Base-by-base conservation (phyloP, 177 flowering plant species). In the Vitis hybrid region DNA sequence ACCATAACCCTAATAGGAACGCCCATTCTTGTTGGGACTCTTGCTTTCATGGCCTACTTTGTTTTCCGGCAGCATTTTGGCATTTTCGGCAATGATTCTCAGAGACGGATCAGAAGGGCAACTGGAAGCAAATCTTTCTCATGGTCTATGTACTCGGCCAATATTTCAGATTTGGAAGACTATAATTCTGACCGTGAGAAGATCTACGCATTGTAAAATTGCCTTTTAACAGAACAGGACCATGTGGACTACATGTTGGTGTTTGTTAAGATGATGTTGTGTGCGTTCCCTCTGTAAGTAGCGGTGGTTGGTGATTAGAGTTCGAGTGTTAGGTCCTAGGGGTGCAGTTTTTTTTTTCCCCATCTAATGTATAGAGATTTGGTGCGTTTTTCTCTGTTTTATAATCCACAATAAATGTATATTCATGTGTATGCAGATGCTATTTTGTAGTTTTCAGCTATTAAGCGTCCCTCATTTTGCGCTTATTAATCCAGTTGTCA, bases 91-190 rank as follows among this genome's bases (percentile, higher is more conserved):
- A 75, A 68, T 33, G 94, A 95, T 70, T 90, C 98, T 11, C 90
- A 86, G 65, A 83, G 99, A 62, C 86, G 92, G 8, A 88, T 93
- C 60, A 89, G 75, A 70, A 81, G 98, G 77, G 82, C 90, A 1
- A 84, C 89, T 68, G 92, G 88, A 65, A 95, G 97, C 78, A 95
- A 93, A 74, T 93, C 98, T 13, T 90, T 90, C 78, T 93, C 98
- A 0, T 93, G 90, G 94, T 86, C 98, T 1, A 10, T 71, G n/a
- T 70, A 79, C 59, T 84, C 90, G 2, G 87, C 89, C 0, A 78
- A 85, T 69, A 66, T 87, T 14, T 91, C 98, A 10, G 99, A 93
- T 69, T 62, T 76, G n/a, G 96, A 93, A 60, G 96, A 88, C 5
- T 85, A 84, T 67, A 73, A 90, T 66, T 87, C 98, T 19, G 98